phyloP scores from a whole-genome alignment of 208 protist genomes.

The Pavlovales sp. region DNA sequence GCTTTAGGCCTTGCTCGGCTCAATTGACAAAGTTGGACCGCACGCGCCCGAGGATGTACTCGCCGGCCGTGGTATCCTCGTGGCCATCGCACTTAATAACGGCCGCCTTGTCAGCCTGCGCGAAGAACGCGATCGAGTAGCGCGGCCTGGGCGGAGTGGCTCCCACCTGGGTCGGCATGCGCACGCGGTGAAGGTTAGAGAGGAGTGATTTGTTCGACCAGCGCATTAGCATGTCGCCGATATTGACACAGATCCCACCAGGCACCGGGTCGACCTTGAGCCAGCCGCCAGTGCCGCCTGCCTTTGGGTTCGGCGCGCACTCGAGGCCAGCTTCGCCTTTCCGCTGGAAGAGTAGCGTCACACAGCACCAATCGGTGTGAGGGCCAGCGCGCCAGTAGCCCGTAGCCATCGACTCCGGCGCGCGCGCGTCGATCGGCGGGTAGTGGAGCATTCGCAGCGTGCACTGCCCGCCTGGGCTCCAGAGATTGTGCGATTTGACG shows the following conservation, averaged over 20 bases:
- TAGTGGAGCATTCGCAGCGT: constrained; percentile 34
- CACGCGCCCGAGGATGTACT: constrained; percentile 33
- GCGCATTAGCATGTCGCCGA: constrained; percentile 40
- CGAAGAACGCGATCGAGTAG: constrained; percentile 27
- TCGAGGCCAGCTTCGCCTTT: constrained; percentile 17
- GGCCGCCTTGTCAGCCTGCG: constrained; percentile 1
- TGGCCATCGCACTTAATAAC: neutral
- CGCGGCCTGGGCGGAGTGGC: neutral
- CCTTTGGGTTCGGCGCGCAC: constrained; percentile 21
- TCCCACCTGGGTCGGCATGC: constrained; percentile 11
- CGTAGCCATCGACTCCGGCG: neutral
- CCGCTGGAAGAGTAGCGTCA: constrained; percentile 26
- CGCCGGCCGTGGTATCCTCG: constrained; percentile 16
- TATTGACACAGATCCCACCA: constrained; percentile 32
- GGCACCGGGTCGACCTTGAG: constrained; percentile 16
- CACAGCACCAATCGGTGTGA: constrained; percentile 21
- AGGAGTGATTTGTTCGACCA: neutral
- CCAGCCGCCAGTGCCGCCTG: neutral
- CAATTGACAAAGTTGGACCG: constrained; percentile 19
- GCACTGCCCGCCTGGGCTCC: constrained; percentile 20
- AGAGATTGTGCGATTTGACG: neutral
- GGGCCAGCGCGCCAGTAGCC: constrained; percentile 28
- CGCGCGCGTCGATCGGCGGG: neutral
- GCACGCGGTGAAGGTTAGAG: constrained; percentile 30
- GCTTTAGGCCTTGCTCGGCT: too few relatives aligned